These are phyloP conservation scores for Leccinum uliginosum DNA, from an alignment of 768 basidiomycete genomes.

Conservation along the genomic window DNA sequence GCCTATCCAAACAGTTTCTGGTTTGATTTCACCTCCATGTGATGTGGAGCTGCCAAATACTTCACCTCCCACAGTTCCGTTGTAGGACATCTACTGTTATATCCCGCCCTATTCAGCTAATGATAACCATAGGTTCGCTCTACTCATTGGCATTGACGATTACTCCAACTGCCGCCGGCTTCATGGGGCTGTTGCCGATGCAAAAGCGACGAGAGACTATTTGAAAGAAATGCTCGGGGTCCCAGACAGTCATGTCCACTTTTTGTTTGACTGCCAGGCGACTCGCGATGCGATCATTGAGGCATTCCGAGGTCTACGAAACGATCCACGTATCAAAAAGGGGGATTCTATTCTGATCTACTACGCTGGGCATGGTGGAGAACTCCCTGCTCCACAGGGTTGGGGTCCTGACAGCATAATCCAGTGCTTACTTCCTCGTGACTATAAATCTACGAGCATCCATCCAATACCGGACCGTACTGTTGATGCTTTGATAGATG, in stretches of 20 bases:
- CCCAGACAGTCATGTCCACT: slow-evolving; percentile 31
- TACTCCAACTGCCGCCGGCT: slow-evolving; percentile 32
- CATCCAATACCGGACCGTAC: slow-evolving; percentile 43
- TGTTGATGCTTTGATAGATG: slow-evolving; percentile 34
- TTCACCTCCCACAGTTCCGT: neutral
- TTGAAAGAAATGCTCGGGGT: slow-evolving; percentile 29
- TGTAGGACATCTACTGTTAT: neutral
- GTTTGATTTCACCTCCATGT: neutral
- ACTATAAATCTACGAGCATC: slow-evolving; percentile 22
- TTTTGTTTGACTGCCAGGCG: slow-evolving; percentile 36
- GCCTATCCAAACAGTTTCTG: neutral
- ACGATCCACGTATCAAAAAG: slow-evolving; percentile 22
- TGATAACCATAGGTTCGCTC: slow-evolving; percentile 24
- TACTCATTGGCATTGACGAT: slow-evolving; percentile 42
- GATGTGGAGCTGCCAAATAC: neutral
- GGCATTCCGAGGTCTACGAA: slow-evolving; percentile 20
- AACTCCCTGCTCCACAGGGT: slow-evolving; percentile 27
- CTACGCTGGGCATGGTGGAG: slow-evolving; percentile 44
- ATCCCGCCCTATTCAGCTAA: neutral
- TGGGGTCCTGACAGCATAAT: slow-evolving; percentile 24
- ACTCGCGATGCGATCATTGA: slow-evolving; percentile 34
- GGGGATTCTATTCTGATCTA: slow-evolving; percentile 39
- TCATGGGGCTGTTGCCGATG: slow-evolving; percentile 37
- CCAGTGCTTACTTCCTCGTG: slow-evolving; percentile 31
- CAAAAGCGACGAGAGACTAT: slow-evolving; percentile 35